Percentiles rank a stretch among this genome's conserved stretches.
Conservation (phyloP, 1,139 yeast species). For the Candida smagusa region DNA sequence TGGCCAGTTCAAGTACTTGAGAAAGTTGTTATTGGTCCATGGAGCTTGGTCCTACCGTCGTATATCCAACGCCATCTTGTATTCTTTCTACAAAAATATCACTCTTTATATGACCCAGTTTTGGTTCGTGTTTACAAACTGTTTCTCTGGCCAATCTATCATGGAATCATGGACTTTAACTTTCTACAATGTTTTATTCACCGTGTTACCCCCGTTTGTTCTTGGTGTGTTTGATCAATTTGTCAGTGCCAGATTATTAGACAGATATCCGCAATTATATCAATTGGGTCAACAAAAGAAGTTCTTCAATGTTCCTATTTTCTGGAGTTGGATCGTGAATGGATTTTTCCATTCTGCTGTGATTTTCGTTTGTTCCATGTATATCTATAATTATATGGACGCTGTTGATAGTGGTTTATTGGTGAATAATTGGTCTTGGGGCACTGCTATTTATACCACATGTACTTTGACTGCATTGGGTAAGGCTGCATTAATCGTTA, state of each 20-base stretch:
- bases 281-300: constrained; percentile 84
- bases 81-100: constrained; percentile 93
- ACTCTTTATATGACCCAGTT: constrained; percentile 96
- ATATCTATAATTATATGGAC: constrained; percentile 68
- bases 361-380: constrained; percentile 69
- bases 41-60: constrained; percentile 98
- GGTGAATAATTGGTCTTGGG: constrained; percentile 96
- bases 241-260: constrained; percentile 83
- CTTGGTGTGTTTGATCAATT: constrained; percentile 96
- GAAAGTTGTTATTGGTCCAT: constrained; percentile 82
- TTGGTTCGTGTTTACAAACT: constrained; percentile 93
- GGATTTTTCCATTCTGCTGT: constrained; percentile 94
- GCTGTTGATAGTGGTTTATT: constrained; percentile 64
- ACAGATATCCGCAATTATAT: constrained; percentile 89
- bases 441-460: constrained; percentile 83
- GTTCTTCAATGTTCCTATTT: constrained; percentile 85
- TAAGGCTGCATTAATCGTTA: constrained; percentile 89
- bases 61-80: constrained; percentile 84
- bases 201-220: constrained; percentile 94
- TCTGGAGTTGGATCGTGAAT: constrained; percentile 96
- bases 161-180: constrained; percentile 98
- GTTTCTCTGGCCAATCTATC: constrained; percentile 92
- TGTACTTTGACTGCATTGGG: constrained; percentile 89
- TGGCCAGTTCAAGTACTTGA: constrained; percentile 88
- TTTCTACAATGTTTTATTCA: constrained; percentile 90